These are phyloP conservation scores for Esteya vermicola DNA, from an alignment of 2,329 filamentous ascomycete genomes.

Conservation along the genomic window DNA sequence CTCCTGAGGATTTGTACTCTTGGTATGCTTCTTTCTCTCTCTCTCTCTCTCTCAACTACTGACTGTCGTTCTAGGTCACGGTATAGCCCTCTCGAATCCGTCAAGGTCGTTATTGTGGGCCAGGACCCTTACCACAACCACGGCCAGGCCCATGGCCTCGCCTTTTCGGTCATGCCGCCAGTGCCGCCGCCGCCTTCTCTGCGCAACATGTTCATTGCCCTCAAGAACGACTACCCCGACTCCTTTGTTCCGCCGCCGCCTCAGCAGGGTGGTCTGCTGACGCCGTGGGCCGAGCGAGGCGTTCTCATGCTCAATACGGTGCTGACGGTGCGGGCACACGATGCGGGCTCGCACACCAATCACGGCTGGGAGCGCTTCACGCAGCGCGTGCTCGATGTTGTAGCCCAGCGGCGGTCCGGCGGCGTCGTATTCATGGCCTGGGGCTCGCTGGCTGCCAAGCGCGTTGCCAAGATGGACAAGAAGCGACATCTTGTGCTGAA, in stretches of 20 bases:
- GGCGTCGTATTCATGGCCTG: constrained; percentile 94
- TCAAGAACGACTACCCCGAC: constrained; percentile 75
- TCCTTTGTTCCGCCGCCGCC: constrained; percentile 65
- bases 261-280: constrained; percentile 68
- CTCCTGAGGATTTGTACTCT: constrained; percentile 78
- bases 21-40: constrained; percentile 45
- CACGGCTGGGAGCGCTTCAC: constrained; percentile 91
- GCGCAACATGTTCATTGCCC: constrained; percentile 80
- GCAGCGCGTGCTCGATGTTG: constrained; percentile 77
- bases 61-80: constrained; percentile 67
- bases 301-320: constrained; percentile 92
- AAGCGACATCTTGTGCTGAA: constrained; percentile 69
- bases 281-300: constrained; percentile 84
- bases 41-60: background rate
- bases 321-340: constrained; percentile 79
- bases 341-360: constrained; percentile 73
- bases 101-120: constrained; percentile 86
- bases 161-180: constrained; percentile 85
- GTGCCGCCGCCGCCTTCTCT: constrained; percentile 81
- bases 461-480: constrained; percentile 59
- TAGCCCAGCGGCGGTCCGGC: constrained; percentile 58
- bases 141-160: constrained; percentile 91
- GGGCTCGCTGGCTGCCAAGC: constrained; percentile 72
- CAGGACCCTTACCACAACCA: constrained; percentile 95
- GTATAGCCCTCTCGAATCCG: constrained; percentile 73